Evolutionary conservation across 2,329 filamentous ascomycete genomes (phyloP), one percentile per base, ranked within the genome.

Genomic region (Hypoxylon rubiginosum): DNA sequence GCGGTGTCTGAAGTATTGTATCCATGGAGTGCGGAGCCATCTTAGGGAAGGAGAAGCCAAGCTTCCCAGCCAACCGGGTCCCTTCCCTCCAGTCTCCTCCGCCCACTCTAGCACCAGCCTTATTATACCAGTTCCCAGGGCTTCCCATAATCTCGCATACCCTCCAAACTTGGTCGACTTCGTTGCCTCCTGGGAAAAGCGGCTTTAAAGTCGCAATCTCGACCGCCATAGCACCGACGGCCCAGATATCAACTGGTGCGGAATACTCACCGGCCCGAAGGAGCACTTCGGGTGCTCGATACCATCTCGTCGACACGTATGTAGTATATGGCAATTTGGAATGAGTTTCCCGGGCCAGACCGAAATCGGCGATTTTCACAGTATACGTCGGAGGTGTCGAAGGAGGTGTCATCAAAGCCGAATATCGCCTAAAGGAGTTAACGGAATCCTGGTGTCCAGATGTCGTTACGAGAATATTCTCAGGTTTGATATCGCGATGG

Each of bases 121-220:
- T 97, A 84, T 92, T 97, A 78, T 97, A 96, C 96, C 96, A 99
- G 81, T 95, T 95, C 48, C 96, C 96, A 2, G 96, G 96, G 82
- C 95, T 98, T 53, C 96, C 96, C 96, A 99, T 99, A 63, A 99
- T 97, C 79, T 99, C 96, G 77, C 96, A 99, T 0, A 99, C 93
- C 72, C 96, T 91, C 96, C 96, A 99, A 1, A 99, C 96, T 79
- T 99, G 96, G 74, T 99, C 96, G 1, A 99, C 96, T 82, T 99
- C 96, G 77, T 99, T 99, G 76, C 94, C 93, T 73, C 96, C 96
- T 10, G 96, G 96, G 84, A 99, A 99, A 10, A 99, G 84, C 17
- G 96, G 96, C 83, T 98, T 99, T 63, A 99, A 79, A 0, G 96
- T 99, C 26, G 96, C 96, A 68, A 99, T 92, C 79, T 99, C 96